phyloP scores from a whole-genome alignment of 2,329 filamentous ascomycete species.

The Colletotrichum limetticola region DNA sequence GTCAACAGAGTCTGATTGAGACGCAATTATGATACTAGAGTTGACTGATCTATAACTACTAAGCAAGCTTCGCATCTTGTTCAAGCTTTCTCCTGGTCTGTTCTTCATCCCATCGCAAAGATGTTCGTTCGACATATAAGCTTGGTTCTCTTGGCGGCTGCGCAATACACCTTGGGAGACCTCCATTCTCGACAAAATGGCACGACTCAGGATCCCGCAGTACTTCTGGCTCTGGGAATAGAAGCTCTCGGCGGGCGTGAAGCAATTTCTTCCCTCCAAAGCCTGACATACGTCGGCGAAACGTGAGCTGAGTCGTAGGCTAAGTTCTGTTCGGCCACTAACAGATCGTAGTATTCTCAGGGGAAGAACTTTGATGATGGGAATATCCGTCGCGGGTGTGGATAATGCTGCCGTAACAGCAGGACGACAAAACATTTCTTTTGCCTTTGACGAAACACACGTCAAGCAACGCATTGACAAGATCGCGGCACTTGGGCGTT shows the following conservation, averaged over 20 bases:
- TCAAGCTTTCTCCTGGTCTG: background rate
- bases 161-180: background rate
- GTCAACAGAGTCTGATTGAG: too few relatives aligned
- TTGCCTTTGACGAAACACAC: constrained; percentile 1
- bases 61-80: background rate
- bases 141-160: background rate
- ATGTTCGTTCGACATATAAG: background rate
- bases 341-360: background rate
- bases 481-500: background rate
- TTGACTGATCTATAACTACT: too few relatives aligned
- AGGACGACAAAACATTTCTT: background rate
- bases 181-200: background rate
- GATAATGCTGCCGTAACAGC: background rate
- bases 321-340: background rate
- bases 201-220: background rate
- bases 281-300: background rate
- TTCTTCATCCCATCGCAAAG: background rate
- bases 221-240: background rate
- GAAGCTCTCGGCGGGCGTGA: background rate
- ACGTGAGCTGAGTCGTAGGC: background rate
- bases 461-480: constrained; percentile 4
- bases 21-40: too few relatives aligned
- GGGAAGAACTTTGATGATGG: background rate
- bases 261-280: background rate
- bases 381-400: background rate